These are phyloP conservation scores for Magnusiomyces paraingens DNA, from an alignment of 1,139 yeast species.

Conservation along the genomic window DNA sequence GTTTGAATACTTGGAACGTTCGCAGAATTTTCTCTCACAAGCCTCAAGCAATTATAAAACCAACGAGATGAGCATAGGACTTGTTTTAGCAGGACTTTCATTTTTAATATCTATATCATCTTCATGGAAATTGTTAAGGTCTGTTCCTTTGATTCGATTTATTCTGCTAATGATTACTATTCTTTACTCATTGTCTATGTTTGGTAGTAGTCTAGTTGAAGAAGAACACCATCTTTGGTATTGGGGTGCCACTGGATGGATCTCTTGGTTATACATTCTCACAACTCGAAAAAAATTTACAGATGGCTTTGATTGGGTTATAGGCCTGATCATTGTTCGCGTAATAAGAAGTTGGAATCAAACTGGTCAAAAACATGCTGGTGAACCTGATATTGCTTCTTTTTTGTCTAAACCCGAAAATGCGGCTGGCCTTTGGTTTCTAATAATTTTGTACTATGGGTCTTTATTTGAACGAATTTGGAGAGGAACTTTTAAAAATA, in stretches of 20 bases:
- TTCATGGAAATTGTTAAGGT: conserved; percentile 12
- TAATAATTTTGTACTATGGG: conserved; percentile 41
- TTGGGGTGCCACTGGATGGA: conserved; percentile 50
- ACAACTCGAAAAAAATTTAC: conserved; percentile 24
- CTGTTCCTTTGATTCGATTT: conserved; percentile 17
- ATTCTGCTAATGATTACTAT: conserved; percentile 36
- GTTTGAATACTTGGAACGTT: conserved; percentile 39
- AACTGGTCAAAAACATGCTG: conserved; percentile 77
- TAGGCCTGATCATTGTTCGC: conserved; percentile 44
- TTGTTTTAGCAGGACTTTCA: conserved; percentile 33
- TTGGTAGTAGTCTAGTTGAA: conserved; percentile 90
- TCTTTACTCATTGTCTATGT: conserved; percentile 52
- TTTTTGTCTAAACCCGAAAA: conserved; percentile 13
- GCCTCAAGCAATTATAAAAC: conserved; percentile 73
- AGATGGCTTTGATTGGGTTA: conserved; percentile 28
- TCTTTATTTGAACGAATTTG: conserved; percentile 24
- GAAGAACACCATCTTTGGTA: conserved; percentile 98
- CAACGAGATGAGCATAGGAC: conserved; percentile 44
- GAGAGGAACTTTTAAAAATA: conserved; percentile 25
- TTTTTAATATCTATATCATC: conserved; percentile 18
- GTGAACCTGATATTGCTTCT: conserved; percentile 42
- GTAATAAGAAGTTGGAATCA: conserved; percentile 79
- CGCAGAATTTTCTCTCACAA: conserved; percentile 53
- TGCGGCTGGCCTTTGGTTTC: conserved; percentile 42
- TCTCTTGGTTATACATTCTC: conserved; percentile 28